Evolutionary conservation across 441 rosid genomes (phyloP).

Genomic region (Daphne laureola): DNA sequence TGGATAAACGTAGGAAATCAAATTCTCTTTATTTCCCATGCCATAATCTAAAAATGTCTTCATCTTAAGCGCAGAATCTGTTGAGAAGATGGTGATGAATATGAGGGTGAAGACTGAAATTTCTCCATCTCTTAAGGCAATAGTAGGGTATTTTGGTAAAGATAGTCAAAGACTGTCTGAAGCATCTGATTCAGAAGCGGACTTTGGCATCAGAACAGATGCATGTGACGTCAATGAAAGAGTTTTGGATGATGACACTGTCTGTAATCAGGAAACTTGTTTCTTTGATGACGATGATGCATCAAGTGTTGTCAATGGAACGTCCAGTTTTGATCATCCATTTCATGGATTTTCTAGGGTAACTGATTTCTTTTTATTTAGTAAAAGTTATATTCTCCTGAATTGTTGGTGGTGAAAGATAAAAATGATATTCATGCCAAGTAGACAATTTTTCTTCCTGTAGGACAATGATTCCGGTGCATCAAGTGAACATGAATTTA

Average conservation of each 20-base stretch:
- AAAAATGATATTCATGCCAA: conserved; percentile 2
- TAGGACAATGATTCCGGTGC: conserved; percentile 14
- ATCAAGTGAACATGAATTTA: conserved; percentile 12
- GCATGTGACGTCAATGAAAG: conserved; percentile 15
- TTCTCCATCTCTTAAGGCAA: conserved; percentile 21
- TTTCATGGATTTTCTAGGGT: conserved; percentile 19
- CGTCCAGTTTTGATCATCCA: conserved; percentile 10
- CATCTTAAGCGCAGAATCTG: conserved; percentile 11
- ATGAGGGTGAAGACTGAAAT: conserved; percentile 21
- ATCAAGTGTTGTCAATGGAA: conserved; percentile 13
- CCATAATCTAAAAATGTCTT: not conserved
- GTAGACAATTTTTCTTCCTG: conserved; percentile 4
- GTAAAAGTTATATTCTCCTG: not conserved
- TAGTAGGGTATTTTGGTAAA: conserved; percentile 23
- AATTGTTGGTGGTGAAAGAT: not conserved
- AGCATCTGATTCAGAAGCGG: conserved; percentile 5
- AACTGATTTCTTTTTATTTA: not conserved
- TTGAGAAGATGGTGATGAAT: conserved; percentile 18
- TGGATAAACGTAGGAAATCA: not conserved
- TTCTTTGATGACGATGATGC: conserved; percentile 11
- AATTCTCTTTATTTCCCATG: not conserved
- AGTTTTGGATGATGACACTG: conserved; percentile 11
- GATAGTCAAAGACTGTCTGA: conserved; percentile 17
- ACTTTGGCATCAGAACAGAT: conserved; percentile 8
- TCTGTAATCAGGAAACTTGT: conserved; percentile 16